Evolutionary conservation across 2,329 filamentous ascomycete species (phyloP).

Genomic region (Colletotrichum euphorbiae): DNA sequence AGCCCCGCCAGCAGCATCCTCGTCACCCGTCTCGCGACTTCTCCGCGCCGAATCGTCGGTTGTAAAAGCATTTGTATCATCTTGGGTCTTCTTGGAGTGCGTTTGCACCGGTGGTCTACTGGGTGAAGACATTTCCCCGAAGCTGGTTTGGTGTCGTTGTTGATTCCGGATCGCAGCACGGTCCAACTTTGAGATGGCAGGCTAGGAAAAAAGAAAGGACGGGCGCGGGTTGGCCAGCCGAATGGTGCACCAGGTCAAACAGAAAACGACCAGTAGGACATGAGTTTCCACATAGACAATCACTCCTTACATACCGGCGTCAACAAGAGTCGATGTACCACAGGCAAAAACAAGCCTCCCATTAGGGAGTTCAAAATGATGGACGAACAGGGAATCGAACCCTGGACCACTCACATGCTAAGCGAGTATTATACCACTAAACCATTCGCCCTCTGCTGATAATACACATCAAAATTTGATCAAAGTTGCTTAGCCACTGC

Average conservation of each 20-base stretch:
- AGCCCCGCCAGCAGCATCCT: background rate
- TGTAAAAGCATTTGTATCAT: background rate
- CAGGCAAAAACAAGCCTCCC: too few species aligned
- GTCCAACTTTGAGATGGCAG: background rate
- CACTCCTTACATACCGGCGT: accelerated
- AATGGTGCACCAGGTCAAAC: too few species aligned
- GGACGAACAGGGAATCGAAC: conserved; percentile 40
- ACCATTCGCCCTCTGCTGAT: conserved; percentile 31
- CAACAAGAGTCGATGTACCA: too few species aligned
- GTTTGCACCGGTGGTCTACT: background rate
- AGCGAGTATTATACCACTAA: conserved; percentile 40
- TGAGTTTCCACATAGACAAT: background rate
- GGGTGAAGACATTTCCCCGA: background rate
- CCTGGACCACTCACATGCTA: conserved; percentile 39
- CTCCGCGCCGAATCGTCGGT: background rate
- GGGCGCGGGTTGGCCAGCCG: too few species aligned
- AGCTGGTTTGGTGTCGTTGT: background rate
- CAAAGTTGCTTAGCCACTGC: accelerated
- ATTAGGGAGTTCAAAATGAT: background rate
- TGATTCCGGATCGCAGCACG: background rate
- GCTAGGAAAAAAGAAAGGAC: too few species aligned
- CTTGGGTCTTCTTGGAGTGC: accelerated
- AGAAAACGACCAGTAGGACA: accelerated
- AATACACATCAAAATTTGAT: accelerated
- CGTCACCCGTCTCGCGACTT: accelerated